Base-by-base conservation (phyloP, 768 basidiomycete genomes). In the Hemileccinum impolitum region DNA sequence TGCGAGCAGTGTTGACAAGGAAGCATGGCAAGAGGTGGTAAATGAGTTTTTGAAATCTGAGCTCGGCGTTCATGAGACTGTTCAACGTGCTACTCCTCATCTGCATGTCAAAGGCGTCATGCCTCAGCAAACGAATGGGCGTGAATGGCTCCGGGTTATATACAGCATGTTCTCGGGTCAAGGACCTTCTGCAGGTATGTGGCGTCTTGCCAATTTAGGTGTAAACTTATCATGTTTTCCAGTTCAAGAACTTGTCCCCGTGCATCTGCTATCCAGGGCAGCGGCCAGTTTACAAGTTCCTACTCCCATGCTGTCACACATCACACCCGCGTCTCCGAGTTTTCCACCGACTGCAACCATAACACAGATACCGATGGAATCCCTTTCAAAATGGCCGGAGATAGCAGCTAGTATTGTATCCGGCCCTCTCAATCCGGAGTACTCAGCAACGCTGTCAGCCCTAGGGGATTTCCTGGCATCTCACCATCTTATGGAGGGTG, bases 1-100 rank as follows among this genome's bases (percentile, higher is more conserved):
- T 54, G 84, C 95, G 10, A 94, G 90, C 60, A 87, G 89, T 47
- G 79, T 96, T 44, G 95, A 95, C 66, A 90, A 89, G 57, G 94
- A 96, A 25, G 77, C 90, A 2, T 98, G 93, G 93, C 90, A 89
- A 60, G 91, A 93, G 52, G 88, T 87, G 12, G 88, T 91, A 0
- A 80, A 78, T 38, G 90, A 94, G 51, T 99, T 98, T 60, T 65
- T 94, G 31, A 80, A 79, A 30, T 74, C 79, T 14, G 95, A 96
- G 62, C 72, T 98, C 3, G 78, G 79, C 1, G 60, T 64, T 6
- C 72, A 70, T 39, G 68, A 70, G 17, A 64, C 63, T 12, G 43
- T 45, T 32, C 47, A 55, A 43, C 54, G 30, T 21, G 48, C 31
- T 18, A 25, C 47, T 39, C 34, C 57, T 28, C 54, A 56, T 48